These are phyloP conservation scores for Wallacemonas rigidus DNA, from an alignment of 208 protist genomes.

Conservation along the genomic window DNA sequence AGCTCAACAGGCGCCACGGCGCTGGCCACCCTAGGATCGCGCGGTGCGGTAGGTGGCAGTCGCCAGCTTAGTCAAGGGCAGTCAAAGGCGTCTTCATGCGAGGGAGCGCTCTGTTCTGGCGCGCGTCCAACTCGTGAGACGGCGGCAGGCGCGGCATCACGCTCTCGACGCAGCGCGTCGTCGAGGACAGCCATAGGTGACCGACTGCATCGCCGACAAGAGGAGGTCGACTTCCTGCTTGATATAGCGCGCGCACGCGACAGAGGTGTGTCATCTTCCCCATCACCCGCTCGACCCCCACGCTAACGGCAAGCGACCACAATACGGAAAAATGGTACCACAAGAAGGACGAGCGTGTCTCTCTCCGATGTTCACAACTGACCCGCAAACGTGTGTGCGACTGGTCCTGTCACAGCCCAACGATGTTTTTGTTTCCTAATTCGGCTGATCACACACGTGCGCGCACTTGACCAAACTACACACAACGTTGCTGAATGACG, in stretches of 20 bases:
- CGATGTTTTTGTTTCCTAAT: no score
- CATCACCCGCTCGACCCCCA: not conserved
- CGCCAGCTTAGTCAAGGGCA: no score
- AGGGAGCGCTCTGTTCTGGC: no score
- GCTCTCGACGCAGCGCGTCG: not conserved
- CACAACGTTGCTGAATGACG: no score
- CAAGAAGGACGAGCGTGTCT: not conserved
- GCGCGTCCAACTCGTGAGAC: no score
- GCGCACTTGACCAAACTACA: no score
- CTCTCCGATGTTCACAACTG: not conserved
- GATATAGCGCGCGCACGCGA: not conserved
- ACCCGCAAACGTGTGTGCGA: no score
- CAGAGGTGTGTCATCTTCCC: not conserved
- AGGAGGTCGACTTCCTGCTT: not conserved
- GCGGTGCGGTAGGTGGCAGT: no score
- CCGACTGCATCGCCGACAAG: not conserved
- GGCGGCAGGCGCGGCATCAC: not conserved
- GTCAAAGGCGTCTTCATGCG: no score
- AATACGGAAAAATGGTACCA: no score
- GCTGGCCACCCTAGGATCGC: not conserved
- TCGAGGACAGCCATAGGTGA: not conserved
- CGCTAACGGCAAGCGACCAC: not conserved
- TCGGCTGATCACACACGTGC: no score
- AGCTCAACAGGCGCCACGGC: not conserved
- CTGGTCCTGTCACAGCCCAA: no score